A percentile compares a stretch with the other conserved stretches of the same genome.
Evolutionary conservation across 140 eudicot species (phyloP).

Genomic region (Artemisia princeps): DNA sequence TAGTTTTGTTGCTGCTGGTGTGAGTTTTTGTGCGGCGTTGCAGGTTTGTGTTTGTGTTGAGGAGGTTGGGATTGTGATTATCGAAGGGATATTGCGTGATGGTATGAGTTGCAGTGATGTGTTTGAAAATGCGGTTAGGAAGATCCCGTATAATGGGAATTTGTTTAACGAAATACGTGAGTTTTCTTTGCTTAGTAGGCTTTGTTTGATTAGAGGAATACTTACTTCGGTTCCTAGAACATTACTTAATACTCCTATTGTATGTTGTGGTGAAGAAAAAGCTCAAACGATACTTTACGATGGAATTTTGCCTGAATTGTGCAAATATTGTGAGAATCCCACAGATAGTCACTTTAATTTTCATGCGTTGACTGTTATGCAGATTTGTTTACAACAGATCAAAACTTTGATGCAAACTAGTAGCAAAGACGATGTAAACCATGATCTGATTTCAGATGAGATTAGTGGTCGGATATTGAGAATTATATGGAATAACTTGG

Average conservation of each 20-base stretch:
- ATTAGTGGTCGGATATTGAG: conserved; percentile 63
- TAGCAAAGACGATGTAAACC: conserved; percentile 11
- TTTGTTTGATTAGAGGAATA: conserved; percentile 84
- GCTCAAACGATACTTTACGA: conserved; percentile 53
- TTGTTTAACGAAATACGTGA: conserved; percentile 45
- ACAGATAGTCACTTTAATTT: conserved; percentile 87
- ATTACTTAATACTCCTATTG: conserved; percentile 56
- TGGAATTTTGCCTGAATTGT: conserved; percentile 85
- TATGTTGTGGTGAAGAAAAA: conserved; percentile 24
- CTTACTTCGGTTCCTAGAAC: conserved; percentile 79
- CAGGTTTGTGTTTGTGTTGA: conserved; percentile 63
- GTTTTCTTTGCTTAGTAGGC: conserved; percentile 61
- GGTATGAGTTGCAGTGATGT: conserved; percentile 18
- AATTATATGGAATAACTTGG: conserved; percentile 89
- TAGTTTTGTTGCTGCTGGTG: conserved; percentile 95
- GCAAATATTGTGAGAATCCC: conserved; percentile 80
- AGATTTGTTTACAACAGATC: conserved; percentile 92
- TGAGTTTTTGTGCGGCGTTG: conserved; percentile 81
- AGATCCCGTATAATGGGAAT: conserved; percentile 53
- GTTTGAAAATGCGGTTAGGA: conserved; percentile 25
- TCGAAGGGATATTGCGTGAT: conserved; percentile 56
- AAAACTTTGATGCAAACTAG: conserved; percentile 56
- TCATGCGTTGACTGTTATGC: conserved; percentile 94
- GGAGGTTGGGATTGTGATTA: conserved; percentile 64
- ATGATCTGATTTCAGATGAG: conserved; percentile 56